Conservation (phyloP, 768 basidiomycete species). For the Boletus tomentosulus region DNA sequence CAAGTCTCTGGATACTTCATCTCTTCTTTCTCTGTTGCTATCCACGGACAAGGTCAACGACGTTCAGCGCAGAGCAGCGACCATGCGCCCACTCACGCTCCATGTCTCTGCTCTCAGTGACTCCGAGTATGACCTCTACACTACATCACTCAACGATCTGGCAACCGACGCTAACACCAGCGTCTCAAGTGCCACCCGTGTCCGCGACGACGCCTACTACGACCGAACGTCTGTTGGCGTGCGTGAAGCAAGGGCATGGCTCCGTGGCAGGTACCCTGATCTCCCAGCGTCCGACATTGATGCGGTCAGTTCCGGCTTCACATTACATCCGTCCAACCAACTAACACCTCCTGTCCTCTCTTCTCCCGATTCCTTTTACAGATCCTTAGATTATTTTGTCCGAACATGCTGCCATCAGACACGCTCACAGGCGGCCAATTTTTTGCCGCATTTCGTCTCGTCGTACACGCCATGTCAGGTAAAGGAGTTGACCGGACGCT, state of each 20-base stretch:
- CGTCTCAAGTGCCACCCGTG: neutral
- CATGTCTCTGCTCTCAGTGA: constrained; percentile 77
- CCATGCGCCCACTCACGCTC: constrained; percentile 61
- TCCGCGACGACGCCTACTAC: constrained; percentile 46
- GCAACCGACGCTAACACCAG: constrained; percentile 26
- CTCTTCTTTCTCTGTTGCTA: neutral
- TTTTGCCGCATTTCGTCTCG: constrained; percentile 68
- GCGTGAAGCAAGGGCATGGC: constrained; percentile 71
- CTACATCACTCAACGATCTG: constrained; percentile 53
- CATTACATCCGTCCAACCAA: neutral
- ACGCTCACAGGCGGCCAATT: constrained; percentile 66
- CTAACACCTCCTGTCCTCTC: neutral
- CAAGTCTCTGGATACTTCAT: neutral
- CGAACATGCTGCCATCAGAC: constrained; percentile 49
- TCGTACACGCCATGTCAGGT: constrained; percentile 58
- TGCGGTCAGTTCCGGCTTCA: constrained; percentile 38
- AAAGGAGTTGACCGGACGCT: constrained; percentile 59
- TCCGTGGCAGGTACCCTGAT: constrained; percentile 63
- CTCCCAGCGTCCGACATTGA: constrained; percentile 54
- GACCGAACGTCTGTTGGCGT: constrained; percentile 51
- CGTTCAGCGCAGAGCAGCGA: neutral
- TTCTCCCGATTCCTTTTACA: constrained; percentile 23
- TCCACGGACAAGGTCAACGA: constrained; percentile 1
- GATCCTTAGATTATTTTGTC: constrained; percentile 65
- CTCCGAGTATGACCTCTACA: constrained; percentile 67